A percentile compares a stretch with the other conserved stretches of the same genome.
phyloP scores from a whole-genome alignment of 2,329 filamentous ascomycete genomes.

The Talaromyces sp. region DNA sequence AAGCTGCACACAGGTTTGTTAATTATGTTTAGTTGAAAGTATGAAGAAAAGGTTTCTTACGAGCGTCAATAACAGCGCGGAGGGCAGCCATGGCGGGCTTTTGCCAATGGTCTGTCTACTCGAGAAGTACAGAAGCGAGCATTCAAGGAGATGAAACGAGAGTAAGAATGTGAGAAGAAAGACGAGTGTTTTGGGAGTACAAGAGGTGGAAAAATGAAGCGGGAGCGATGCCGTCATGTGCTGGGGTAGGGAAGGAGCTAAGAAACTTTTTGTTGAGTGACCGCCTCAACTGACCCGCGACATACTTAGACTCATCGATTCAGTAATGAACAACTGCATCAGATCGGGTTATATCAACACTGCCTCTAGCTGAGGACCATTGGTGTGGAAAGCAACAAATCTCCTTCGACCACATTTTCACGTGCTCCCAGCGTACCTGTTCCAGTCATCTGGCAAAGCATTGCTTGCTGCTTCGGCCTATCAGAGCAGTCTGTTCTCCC shows the following conservation, averaged over 20 bases:
- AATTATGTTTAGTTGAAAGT: background rate
- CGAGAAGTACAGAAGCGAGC: background rate
- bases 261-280: conserved; percentile 18
- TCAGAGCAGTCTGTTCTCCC: conserved; percentile 2
- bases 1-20: conserved; percentile 31
- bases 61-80: conserved; percentile 18
- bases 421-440: background rate
- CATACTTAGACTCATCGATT: no score
- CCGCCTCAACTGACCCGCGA: conserved; percentile 14
- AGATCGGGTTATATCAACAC: no score
- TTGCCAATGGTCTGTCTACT: background rate
- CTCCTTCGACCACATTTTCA: background rate
- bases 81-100: conserved; percentile 17
- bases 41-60: conserved; percentile 5
- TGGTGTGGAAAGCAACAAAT: background rate
- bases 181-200: background rate
- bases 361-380: background rate
- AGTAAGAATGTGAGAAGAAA: background rate
- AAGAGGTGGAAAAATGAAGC: background rate
- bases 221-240: conserved; percentile 20
- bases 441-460: background rate
- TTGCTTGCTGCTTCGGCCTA: conserved; percentile 7
- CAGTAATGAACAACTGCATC: background rate
- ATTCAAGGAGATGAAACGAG: conserved; percentile 6
- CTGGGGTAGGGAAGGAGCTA: background rate